phyloP scores from a whole-genome alignment of 805 yeast genomes.

The Ogataea haglerorum region DNA sequence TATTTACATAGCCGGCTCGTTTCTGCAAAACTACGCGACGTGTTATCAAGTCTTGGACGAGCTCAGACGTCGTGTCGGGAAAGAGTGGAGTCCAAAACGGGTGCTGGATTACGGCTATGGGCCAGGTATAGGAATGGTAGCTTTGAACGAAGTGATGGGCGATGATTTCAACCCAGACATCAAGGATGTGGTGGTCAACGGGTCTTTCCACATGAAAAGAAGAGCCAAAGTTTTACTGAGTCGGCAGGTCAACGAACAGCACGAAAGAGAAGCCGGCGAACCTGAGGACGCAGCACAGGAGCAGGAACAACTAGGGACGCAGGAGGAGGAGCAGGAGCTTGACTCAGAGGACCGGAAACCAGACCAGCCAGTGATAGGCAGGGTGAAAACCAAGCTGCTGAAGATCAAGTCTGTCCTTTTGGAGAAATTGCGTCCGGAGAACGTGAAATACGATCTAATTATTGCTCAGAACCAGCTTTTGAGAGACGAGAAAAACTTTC shows the following conservation, averaged over 20 bases:
- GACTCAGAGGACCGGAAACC: no score
- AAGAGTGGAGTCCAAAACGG: conserved; percentile 56
- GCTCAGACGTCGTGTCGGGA: conserved; percentile 52
- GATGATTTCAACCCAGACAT: conserved; percentile 53
- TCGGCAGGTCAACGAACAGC: conserved; percentile 56
- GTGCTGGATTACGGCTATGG: conserved; percentile 84
- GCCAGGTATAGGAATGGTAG: conserved; percentile 89
- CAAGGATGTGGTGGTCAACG: conserved; percentile 72
- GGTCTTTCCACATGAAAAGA: conserved; percentile 68
- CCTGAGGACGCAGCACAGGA: neutral
- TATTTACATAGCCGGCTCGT: conserved; percentile 74
- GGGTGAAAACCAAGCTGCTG: conserved; percentile 55
- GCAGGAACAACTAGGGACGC: conserved; percentile 33
- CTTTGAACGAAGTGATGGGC: conserved; percentile 79
- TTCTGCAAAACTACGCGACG: conserved; percentile 78
- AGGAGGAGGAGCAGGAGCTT: conserved; percentile 15
- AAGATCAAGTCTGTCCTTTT: conserved; percentile 53
- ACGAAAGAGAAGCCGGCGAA: conserved; percentile 16
- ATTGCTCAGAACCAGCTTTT: conserved; percentile 79
- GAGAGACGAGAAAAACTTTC: conserved; percentile 56
- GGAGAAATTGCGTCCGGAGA: conserved; percentile 45
- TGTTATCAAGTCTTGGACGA: conserved; percentile 64
- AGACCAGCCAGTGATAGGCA: conserved; percentile 40
- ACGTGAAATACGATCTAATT: conserved; percentile 69
- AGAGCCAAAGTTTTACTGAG: conserved; percentile 76